Evolutionary conservation across 805 yeast species (phyloP).

Genomic region (Yarrowia sp.): DNA sequence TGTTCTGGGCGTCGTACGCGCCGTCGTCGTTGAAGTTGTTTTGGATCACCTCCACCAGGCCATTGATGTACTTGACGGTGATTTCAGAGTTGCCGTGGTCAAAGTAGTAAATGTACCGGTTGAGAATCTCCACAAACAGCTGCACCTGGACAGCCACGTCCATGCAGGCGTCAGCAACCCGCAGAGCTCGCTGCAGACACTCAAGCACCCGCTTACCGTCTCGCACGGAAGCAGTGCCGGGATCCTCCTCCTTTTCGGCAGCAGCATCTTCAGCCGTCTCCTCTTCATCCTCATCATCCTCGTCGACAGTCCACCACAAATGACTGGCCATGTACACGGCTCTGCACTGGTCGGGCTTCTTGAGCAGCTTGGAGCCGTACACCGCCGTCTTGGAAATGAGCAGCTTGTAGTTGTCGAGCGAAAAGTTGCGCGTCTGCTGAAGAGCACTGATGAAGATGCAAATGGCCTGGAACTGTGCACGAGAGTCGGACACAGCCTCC

Average conservation of each 20-base stretch:
- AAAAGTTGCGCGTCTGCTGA: conserved; percentile 52
- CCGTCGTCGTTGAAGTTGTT: conserved; percentile 40
- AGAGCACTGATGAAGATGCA: conserved; percentile 51
- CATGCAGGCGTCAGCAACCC: conserved; percentile 93
- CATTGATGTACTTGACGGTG: conserved; percentile 74
- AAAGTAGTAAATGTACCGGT: conserved; percentile 80
- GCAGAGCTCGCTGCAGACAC: conserved; percentile 79
- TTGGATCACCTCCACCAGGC: conserved; percentile 74
- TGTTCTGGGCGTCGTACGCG: conserved; percentile 30
- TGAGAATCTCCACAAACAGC: conserved; percentile 84
- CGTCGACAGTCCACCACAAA: conserved; percentile 88
- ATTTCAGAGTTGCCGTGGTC: conserved; percentile 73
- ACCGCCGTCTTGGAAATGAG: conserved; percentile 81
- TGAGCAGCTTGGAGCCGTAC: conserved; percentile 82
- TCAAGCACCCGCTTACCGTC: conserved; percentile 75
- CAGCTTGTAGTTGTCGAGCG: conserved; percentile 70
- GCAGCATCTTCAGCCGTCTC: conserved; percentile 41
- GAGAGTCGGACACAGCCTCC: conserved; percentile 53
- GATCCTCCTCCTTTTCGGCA: background rate
- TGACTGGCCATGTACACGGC: conserved; percentile 86
- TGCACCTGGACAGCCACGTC: conserved; percentile 72
- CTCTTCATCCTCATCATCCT: conserved; percentile 48
- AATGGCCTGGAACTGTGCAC: conserved; percentile 53
- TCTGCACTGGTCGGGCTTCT: conserved; percentile 93
- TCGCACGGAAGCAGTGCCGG: conserved; percentile 5